Evolutionary conservation across 108 stramenopile genomes (phyloP).

Genomic region (Discostella stelligeroides): DNA sequence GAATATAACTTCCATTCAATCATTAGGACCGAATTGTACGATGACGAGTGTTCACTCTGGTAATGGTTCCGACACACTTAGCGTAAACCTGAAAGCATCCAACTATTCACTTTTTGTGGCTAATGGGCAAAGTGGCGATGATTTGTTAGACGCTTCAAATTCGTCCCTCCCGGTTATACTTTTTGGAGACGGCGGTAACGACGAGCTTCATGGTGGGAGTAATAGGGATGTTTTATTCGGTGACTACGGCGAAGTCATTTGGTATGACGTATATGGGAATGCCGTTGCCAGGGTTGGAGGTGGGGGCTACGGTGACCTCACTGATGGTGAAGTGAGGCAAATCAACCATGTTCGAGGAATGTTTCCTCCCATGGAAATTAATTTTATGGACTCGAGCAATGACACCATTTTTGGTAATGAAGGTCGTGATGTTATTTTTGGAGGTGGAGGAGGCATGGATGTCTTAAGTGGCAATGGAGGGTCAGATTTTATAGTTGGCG

Average conservation of each 20-base stretch:
- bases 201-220: constrained; percentile 28
- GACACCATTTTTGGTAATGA: constrained; percentile 27
- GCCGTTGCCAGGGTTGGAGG: constrained; percentile 36
- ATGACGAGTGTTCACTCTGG: constrained; percentile 46
- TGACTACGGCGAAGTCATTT: constrained; percentile 46
- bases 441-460: constrained; percentile 21
- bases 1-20: constrained; percentile 31
- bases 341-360: constrained; percentile 8
- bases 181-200: constrained; percentile 51
- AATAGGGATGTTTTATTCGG: constrained; percentile 37
- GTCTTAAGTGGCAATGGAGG: not conserved
- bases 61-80: constrained; percentile 33
- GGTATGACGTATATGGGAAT: constrained; percentile 23
- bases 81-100: constrained; percentile 17
- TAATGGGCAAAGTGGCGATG: constrained; percentile 39
- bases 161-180: constrained; percentile 42
- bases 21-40: constrained; percentile 19
- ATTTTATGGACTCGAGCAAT: constrained; percentile 27
- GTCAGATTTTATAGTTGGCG: constrained; percentile 9
- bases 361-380: constrained; percentile 15
- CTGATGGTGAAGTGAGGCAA: constrained; percentile 34
- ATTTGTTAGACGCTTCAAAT: constrained; percentile 30
- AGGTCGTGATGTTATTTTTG: constrained; percentile 29
- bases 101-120: constrained; percentile 37
- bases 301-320: constrained; percentile 52